Base-by-base conservation (phyloP, 2,329 filamentous ascomycete genomes). In the Sclerotinia minor region DNA sequence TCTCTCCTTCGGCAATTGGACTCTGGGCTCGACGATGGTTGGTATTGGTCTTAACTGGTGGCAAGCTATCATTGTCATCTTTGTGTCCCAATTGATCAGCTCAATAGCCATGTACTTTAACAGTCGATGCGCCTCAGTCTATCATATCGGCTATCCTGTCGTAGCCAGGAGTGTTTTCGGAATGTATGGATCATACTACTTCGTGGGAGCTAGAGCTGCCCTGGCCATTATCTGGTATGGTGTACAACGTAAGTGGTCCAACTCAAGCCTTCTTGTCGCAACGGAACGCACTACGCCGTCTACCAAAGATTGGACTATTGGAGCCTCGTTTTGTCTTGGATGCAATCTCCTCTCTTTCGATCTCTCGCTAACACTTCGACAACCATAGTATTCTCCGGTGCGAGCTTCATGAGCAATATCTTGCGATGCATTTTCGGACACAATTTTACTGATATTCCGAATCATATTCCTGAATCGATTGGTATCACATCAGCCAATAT, bases 201-300 rank as follows among this genome's bases (percentile, higher is more conserved):
- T 75, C 29, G 73, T 83, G 47, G 76, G 81, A 8, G 78, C 80
- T 29, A 77, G 81, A 58, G 77, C 79, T 5, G 76, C 81, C 44
- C 75, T 83, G 35, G 81, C 80, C 32, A 79, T 83, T 70, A 82
- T 83, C 72, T 84, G 82, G 88, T 88, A 89, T 69, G 85, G 87
- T 0, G 88, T 90, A 52, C 86, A 90, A 71, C 85, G 85, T 68
- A 85, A 85, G 74, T 87, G 87, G 69, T 9, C 75, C n/a, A n/a
- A 21, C 11, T 26, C 15, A 26, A 24, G 32, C 17, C 9, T 44
- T 5, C 11, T 32, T 50, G 26, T 13, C 50, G 32, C 41, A n/a
- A 35, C 5, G 7, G 11, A 38, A 26, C 29, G 15, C 53, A 41
- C 19, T 19, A 21, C 11, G 35, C n/a, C 24, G n/a, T 54, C 38